Conservation (phyloP, 31 red algal genomes). For the Bonnemaisonia californica region DNA sequence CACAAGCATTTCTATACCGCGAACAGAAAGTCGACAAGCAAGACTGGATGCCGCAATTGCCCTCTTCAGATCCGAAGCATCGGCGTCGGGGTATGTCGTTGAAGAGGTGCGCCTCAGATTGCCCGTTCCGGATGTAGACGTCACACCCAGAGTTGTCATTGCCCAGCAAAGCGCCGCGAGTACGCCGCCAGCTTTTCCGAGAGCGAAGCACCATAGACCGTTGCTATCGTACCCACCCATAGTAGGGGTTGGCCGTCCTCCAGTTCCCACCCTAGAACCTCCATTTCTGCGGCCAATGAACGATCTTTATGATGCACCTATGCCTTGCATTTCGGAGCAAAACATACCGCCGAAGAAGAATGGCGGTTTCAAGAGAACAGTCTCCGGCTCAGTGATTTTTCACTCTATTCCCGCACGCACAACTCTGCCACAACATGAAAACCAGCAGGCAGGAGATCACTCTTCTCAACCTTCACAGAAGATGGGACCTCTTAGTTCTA, state of each 20-base stretch:
- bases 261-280: neutral
- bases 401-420: conserved; percentile 31
- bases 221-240: conserved; percentile 24
- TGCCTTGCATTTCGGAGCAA: neutral
- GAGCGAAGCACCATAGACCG: conserved; percentile 46
- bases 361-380: conserved; percentile 54
- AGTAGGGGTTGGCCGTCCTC: neutral
- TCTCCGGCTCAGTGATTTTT: conserved; percentile 55
- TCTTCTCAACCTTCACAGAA: neutral
- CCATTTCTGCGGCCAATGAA: neutral
- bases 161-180: conserved; percentile 49
- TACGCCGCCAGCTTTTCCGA: conserved; percentile 44
- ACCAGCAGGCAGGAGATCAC: neutral
- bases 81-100: conserved; percentile 72
- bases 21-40: conserved; percentile 40
- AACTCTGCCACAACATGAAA: conserved; percentile 19
- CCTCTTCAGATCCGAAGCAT: conserved; percentile 70
- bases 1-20: neutral
- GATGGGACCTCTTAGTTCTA: conserved; percentile 11
- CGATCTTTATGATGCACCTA: conserved; percentile 12
- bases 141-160: conserved; percentile 65
- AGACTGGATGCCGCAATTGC: conserved; percentile 68
- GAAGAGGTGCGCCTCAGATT: conserved; percentile 71
- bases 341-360: neutral
- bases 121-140: conserved; percentile 58